Evolutionary conservation across 768 basidiomycete genomes (phyloP), one percentile per base, ranked within the genome.

Genomic region (Agrocybe pediades): DNA sequence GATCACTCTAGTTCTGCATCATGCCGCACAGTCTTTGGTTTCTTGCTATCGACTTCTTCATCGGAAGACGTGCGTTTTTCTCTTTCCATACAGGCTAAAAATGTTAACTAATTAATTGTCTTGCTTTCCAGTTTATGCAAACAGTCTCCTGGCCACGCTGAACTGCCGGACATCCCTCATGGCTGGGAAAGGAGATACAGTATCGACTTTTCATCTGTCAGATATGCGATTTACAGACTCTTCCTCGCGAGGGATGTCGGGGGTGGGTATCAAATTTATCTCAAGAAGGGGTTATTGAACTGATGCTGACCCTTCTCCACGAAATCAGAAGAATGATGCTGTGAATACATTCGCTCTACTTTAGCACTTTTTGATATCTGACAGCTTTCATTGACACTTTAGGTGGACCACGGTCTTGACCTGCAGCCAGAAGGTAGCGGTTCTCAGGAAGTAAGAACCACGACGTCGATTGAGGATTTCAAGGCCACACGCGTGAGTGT

Each of bases 111-210:
- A 9, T 41, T 2, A 46, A 15, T 13, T 53, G 3, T 15, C 46
- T 51, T 0, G 47, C 20, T 11, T 17, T 8, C 19, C n/a, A 79
- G 76, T 78, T n/a, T 79, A 77, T 41, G 75, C 77, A 13, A 78
- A 78, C 58, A 77, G 76, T 51, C 62, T 78, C 9, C 72, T 79
- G 6, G 78, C 76, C 15, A 69, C 73, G 1, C 65, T 79, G 23
- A 79, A 79, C 29, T 73, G 70, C 29, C 63, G 76, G 16, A 62
- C 64, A 11, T 54, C 63, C 6, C 53, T 77, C 11, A 63, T 64
- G 6, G 61, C 58, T 21, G 42, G 30, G 40, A 52, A 60, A 33
- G 44, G 23, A 39, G 48, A 48, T 21, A 57, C 45, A 55, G 51
- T 17, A 39, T 57, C 15, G 51, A 59, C 26, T 40, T 65, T 30